These are phyloP conservation scores for Aphanoascus verrucosus DNA, from an alignment of 2,329 filamentous ascomycete species.

Conservation along the genomic window DNA sequence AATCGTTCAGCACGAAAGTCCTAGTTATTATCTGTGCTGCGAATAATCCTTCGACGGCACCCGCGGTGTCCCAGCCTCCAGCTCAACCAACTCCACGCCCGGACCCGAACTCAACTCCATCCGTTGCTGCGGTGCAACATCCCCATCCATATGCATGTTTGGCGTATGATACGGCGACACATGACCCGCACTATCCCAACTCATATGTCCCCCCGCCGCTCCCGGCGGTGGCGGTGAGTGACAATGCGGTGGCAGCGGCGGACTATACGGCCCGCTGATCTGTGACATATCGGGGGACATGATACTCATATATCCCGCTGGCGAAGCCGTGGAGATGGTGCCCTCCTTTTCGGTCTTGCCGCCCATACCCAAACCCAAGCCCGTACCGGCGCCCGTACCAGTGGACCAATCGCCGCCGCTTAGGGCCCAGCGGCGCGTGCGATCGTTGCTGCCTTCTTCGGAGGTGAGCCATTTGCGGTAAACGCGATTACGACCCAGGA, in stretches of 20 bases:
- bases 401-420: constrained; percentile 17
- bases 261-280: not conserved
- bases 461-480: constrained; percentile 29
- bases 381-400: too few species aligned
- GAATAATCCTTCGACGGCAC: not conserved
- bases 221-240: not conserved
- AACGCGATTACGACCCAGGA: constrained; percentile 28
- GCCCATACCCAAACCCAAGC: too few species aligned
- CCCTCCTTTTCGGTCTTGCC: constrained; percentile 12
- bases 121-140: not conserved
- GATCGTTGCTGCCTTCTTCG: constrained; percentile 23
- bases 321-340: constrained; percentile 8
- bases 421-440: constrained; percentile 27
- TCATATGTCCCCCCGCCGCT: not conserved
- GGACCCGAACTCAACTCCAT: constrained; percentile 5
- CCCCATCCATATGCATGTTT: not conserved
- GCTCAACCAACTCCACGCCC: constrained; percentile 7
- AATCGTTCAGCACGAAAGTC: too few species aligned
- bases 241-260: not conserved
- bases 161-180: not conserved
- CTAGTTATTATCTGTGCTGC: too few species aligned
- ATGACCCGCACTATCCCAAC: constrained; percentile 9
- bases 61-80: not conserved
- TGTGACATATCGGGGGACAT: constrained; percentile 14
- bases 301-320: constrained; percentile 13